Percentiles rank a stretch among this genome's conserved stretches.
Conservation (phyloP, 2,329 filamentous ascomycete genomes). For the Rhynchosporium graminicola region DNA sequence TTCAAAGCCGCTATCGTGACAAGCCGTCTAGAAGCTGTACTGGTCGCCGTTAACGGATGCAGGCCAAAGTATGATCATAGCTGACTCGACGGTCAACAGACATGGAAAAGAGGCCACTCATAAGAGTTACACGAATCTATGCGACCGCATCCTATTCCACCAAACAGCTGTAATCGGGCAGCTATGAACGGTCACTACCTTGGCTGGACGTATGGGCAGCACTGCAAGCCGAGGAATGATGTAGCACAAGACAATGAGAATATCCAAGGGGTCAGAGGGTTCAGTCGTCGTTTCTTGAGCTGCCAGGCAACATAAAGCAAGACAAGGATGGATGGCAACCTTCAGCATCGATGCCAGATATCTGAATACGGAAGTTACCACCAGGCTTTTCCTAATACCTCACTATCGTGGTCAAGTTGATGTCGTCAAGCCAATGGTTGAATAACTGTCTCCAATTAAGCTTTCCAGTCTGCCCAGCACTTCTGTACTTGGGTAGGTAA, state of each 20-base stretch:
- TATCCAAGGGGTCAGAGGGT: too few relatives aligned
- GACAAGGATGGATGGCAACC: not conserved
- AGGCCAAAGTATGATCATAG: conserved; percentile 23
- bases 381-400: not conserved
- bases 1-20: conserved; percentile 19
- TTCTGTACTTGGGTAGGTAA: not conserved
- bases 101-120: conserved; percentile 21
- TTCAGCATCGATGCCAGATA: not conserved
- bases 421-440: too few relatives aligned
- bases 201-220: not conserved
- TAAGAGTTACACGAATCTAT: conserved; percentile 4
- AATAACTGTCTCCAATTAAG: too few relatives aligned
- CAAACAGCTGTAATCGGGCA: not conserved
- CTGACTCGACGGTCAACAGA: conserved; percentile 8
- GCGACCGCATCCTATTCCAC: conserved; percentile 3
- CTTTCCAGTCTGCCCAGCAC: too few relatives aligned
- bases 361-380: not conserved
- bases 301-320: not conserved
- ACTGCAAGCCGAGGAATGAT: conserved; percentile 1
- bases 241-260: not conserved
- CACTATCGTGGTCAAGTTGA: not conserved
- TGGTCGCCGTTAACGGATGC: conserved; percentile 37
- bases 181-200: not conserved
- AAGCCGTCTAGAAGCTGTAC: conserved; percentile 28
- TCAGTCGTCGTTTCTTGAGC: not conserved